Conservation (phyloP, 805 yeast genomes). For the Ogataea populi-albae region DNA sequence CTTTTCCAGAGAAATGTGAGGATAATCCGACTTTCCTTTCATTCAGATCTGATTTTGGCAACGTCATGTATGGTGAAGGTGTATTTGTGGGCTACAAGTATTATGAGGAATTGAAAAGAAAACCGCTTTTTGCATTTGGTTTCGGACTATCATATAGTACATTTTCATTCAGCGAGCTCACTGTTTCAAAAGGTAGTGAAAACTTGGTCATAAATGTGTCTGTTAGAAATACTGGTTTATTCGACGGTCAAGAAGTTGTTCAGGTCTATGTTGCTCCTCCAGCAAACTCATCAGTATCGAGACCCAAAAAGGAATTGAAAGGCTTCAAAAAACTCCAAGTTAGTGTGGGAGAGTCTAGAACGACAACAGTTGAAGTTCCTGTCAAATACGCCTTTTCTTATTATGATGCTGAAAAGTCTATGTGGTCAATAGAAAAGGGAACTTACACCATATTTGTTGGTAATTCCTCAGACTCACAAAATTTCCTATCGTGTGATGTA, state of each 20-base stretch:
- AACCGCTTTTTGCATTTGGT: slow-evolving; percentile 60
- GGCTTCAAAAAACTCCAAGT: slow-evolving; percentile 51
- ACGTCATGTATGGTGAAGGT: slow-evolving; percentile 62
- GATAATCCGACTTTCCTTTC: slow-evolving; percentile 58
- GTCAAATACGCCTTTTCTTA: slow-evolving; percentile 52
- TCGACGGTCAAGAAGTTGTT: slow-evolving; percentile 51
- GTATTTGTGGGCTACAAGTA: slow-evolving; percentile 61
- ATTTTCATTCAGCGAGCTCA: slow-evolving; percentile 41
- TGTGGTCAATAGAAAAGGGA: slow-evolving; percentile 54
- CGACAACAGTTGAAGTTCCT: slow-evolving; percentile 38
- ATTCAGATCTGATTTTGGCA: slow-evolving; percentile 50
- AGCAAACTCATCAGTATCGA: slow-evolving; percentile 29
- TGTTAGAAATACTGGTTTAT: slow-evolving; percentile 47
- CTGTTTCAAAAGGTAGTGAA: slow-evolving; percentile 28
- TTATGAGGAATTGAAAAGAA: slow-evolving; percentile 50
- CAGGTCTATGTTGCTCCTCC: slow-evolving; percentile 51
- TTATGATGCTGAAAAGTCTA: slow-evolving; percentile 46
- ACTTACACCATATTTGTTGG: slow-evolving; percentile 49
- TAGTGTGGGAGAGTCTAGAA: slow-evolving; percentile 41
- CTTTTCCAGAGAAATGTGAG: slow-evolving; percentile 50
- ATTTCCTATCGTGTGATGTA: slow-evolving; percentile 4
- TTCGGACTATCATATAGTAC: slow-evolving; percentile 59
- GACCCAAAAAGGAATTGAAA: slow-evolving; percentile 61
- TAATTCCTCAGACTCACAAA: slow-evolving; percentile 23
- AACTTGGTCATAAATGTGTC: slow-evolving; percentile 32